phyloP scores from a whole-genome alignment of 352 stramenopile species.

The Globisporangium uncinulatum region DNA sequence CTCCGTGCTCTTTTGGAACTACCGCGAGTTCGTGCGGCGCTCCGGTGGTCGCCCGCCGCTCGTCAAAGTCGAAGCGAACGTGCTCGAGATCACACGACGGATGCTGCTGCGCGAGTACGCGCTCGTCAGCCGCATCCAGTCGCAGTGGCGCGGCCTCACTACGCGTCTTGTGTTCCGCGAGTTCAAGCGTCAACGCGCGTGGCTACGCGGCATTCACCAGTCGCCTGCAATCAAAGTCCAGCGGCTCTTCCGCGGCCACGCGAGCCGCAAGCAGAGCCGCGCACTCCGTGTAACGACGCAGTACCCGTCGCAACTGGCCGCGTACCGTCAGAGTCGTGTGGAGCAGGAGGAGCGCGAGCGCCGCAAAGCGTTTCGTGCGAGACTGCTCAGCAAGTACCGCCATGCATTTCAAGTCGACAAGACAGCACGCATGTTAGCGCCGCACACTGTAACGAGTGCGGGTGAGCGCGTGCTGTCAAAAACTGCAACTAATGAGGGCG shows the following conservation, averaged over 20 bases:
- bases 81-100: constrained; percentile 61
- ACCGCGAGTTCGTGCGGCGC: constrained; percentile 69
- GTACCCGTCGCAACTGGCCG: constrained; percentile 35
- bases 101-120: constrained; percentile 56
- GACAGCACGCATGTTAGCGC: constrained; percentile 43
- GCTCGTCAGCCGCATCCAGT: constrained; percentile 70
- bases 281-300: constrained; percentile 34
- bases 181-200: constrained; percentile 59
- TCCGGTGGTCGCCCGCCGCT: constrained; percentile 48
- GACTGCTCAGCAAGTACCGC: constrained; percentile 57
- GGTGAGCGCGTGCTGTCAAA: background rate
- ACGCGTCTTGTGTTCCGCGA: constrained; percentile 58
- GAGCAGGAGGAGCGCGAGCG: constrained; percentile 18
- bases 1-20: constrained; percentile 64
- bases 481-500: background rate
- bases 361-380: constrained; percentile 30
- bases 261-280: constrained; percentile 23
- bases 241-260: constrained; percentile 46
- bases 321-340: constrained; percentile 31
- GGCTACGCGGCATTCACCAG: constrained; percentile 50
- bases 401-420: constrained; percentile 40
- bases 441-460: constrained; percentile 5
- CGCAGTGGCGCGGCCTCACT: constrained; percentile 50
- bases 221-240: constrained; percentile 71
- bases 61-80: constrained; percentile 69